Base-by-base conservation (phyloP, 345 rosid species). In the Aethionema arabicum region DNA sequence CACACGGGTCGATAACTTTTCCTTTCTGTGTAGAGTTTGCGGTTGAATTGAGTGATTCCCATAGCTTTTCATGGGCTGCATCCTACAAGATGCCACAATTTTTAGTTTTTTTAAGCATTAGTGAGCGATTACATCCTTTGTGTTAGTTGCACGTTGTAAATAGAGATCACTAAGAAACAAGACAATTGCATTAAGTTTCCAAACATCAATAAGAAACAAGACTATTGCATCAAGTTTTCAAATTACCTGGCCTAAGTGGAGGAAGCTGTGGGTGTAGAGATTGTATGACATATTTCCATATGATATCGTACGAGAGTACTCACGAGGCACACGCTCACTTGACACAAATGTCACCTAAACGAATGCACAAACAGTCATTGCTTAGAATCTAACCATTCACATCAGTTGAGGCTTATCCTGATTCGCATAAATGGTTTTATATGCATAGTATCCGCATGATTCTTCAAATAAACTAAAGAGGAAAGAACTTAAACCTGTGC, bases 211-310 rank as follows among this genome's bases (percentile, higher is more conserved):
- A 13, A 40, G n/a, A 10, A 50, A 31, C 9, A 13, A 40, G n/a
- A 10, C 32, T 11, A 13, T n/a, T 39, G 15, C 5, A 58, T 10
- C 8, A 47, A 36, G 42, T 32, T 54, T 31, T 46, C 36, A 21
- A 52, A n/a, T 56, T 79, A 87, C 99, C 96, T 79, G 97, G 40
- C 97, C 99, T 55, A 78, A 80, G 67, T 85, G 77, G 72, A 93
- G 99, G 71, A 87, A 90, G 70, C 97, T 93, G 65, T 93, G 91
- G 78, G 95, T 90, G 60, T 84, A 89, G 73, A 93, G 83, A 55
- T 66, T 84, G 77, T 90, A 93, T 27, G 88, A 70, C 54, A 65
- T 32, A 68, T 83, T 83, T 52, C 85, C 84, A 72, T 82, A 82
- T 36, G 78, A 66, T 51, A 93, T 52, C 8, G 73, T 68, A 55